Conservation (phyloP, 2,329 filamentous ascomycete species). For the Fusarium fujikuroi region DNA sequence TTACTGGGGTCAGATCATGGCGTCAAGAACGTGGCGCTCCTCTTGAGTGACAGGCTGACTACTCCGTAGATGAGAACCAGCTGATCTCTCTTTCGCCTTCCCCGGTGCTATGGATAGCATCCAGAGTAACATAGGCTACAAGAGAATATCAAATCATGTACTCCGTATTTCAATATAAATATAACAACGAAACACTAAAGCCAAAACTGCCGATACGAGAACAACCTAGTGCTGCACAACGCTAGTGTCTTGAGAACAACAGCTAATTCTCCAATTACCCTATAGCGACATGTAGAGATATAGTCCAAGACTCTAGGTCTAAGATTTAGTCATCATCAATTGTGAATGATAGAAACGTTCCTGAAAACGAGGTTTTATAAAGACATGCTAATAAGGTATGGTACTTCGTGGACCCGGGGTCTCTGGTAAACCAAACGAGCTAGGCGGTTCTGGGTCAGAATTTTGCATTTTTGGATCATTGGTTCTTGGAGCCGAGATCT, state of each 20-base stretch:
- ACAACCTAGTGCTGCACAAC: conserved; percentile 2
- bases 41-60: neutral
- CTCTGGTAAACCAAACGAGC: neutral
- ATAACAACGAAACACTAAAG: neutral
- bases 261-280: neutral
- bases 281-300: neutral
- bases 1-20: neutral
- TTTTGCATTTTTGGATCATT: conserved; percentile 5
- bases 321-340: neutral
- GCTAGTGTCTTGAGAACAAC: neutral
- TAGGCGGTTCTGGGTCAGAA: conserved; percentile 22
- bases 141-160: neutral
- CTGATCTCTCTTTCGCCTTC: neutral
- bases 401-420: neutral
- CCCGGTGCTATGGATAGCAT: neutral
- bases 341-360: neutral
- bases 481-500: conserved; percentile 12
- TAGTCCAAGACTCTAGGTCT: neutral
- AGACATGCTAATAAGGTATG: neutral
- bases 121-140: neutral
- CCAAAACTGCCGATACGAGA: neutral
- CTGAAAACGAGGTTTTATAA: neutral
- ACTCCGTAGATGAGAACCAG: neutral
- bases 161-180: neutral
- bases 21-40: neutral